Evolutionary conservation across 2,329 filamentous ascomycete genomes (phyloP).

Genomic region (Phaeophleospora eucalypticola): DNA sequence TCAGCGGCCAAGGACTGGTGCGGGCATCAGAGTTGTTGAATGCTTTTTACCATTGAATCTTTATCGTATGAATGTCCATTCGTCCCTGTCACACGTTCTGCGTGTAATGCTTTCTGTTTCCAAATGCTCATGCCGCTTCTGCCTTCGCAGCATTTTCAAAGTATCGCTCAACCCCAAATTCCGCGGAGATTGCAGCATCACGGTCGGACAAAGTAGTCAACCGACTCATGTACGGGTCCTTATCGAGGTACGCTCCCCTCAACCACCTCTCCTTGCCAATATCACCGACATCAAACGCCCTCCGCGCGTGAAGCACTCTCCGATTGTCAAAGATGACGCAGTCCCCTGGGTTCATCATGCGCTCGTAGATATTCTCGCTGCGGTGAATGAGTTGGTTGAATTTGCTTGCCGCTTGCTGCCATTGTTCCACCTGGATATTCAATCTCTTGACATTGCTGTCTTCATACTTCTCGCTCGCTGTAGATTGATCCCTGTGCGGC

Average conservation of each 20-base stretch:
- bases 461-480: too few relatives aligned
- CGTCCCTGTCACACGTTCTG: too few relatives aligned
- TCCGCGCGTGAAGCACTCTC: constrained; percentile 77
- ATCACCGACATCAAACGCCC: constrained; percentile 66
- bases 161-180: background rate
- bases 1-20: too few relatives aligned
- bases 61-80: too few relatives aligned
- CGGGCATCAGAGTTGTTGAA: background rate
- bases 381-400: constrained; percentile 61
- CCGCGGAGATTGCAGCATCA: background rate
- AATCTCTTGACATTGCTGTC: too few relatives aligned
- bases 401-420: constrained; percentile 48
- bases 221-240: constrained; percentile 54
- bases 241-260: constrained; percentile 76
- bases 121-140: background rate
- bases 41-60: too few relatives aligned
- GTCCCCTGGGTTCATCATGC: constrained; percentile 73
- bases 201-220: constrained; percentile 13
- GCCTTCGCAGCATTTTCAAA: background rate
- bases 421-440: constrained; percentile 25
- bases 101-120: background rate
- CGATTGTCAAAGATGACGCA: constrained; percentile 92
- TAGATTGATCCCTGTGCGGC: too few relatives aligned
- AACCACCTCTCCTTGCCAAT: constrained; percentile 66
- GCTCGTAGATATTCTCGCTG: constrained; percentile 59